Base-by-base conservation (phyloP, 2,329 filamentous ascomycete genomes). In the Juglanconis juglandina region DNA sequence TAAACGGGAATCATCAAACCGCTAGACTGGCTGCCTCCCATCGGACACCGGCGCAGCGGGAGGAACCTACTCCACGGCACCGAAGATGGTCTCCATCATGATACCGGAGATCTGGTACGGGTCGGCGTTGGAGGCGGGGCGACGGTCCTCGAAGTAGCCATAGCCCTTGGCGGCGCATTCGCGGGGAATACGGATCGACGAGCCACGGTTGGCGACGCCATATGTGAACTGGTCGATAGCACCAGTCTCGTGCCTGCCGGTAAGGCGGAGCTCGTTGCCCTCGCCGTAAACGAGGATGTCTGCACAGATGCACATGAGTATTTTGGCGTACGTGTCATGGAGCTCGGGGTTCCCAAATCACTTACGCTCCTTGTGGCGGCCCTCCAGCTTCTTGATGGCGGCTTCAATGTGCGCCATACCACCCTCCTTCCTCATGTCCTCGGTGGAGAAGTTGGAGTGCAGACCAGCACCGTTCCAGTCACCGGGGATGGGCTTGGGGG, bases 381-480 rank as follows among this genome's bases (percentile, higher is more conserved):
- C 55, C 86, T 91, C 89, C 17, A 93, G 87, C 79, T 91, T 92
- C 86, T 91, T 89, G 79, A 93, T 89, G 58, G 87, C 87, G 55
- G 85, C 85, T 77, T 98, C 93, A 67, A 99, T 99, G 77, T 85
- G 79, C 87, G 96, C 96, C 88, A 98, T 95, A 74, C 95, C 95
- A 70, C 93, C 93, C 67, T 96, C 92, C 58, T 81, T 83, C 71
- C 95, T 92, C 86, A 95, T 99, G 70, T 88, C 87, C 76, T 88
- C 86, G 70, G 91, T 94, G 51, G 91, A 96, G 76, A 97, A 95
- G 86, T 98, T 96, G 83, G 83, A 88, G 85, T 96, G 92, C 54
- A 96, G 88, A 77, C 92, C 92, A 63, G 92, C 92, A 72, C 94
- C 95, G 83, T 98, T 98, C 94, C 95, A 98, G 82, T 96, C 73